Conservation (phyloP, 129 eudicot species). For the Centella asiatica region DNA sequence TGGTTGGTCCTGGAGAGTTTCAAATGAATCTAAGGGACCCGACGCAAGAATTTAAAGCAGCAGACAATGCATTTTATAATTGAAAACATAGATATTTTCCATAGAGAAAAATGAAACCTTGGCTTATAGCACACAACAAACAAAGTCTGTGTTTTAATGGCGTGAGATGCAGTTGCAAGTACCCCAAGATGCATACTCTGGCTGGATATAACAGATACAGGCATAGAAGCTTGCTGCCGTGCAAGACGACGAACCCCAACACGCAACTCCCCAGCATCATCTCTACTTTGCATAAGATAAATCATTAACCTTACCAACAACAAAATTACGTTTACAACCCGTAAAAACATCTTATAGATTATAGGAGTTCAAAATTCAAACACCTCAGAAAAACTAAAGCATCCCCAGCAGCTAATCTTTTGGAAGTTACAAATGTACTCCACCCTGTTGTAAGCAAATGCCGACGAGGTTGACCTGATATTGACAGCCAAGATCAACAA, state of each 20-base stretch:
- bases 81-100: not conserved
- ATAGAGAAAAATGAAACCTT: slow-evolving; percentile 24
- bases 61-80: not conserved
- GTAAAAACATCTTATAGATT: not conserved
- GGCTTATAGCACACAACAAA: slow-evolving; percentile 66
- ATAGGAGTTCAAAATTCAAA: not conserved
- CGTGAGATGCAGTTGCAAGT: slow-evolving; percentile 67
- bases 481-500: slow-evolving; percentile 1
- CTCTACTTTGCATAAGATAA: slow-evolving; percentile 27
- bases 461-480: slow-evolving; percentile 59
- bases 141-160: slow-evolving; percentile 41
- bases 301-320: not conserved
- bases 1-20: slow-evolving; percentile 51
- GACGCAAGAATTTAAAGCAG: not conserved
- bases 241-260: slow-evolving; percentile 59
- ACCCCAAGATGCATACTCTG: slow-evolving; percentile 75
- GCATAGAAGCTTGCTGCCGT: slow-evolving; percentile 45
- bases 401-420: slow-evolving; percentile 64
- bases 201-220: slow-evolving; percentile 58
- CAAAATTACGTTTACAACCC: not conserved
- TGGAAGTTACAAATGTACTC: slow-evolving; percentile 64
- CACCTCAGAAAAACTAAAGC: slow-evolving; percentile 72
- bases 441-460: slow-evolving; percentile 74
- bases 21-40: not conserved
- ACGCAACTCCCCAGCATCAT: slow-evolving; percentile 41